phyloP scores from a whole-genome alignment of 1,139 yeast species.

The Lodderomyces pseudojiufengensis region DNA sequence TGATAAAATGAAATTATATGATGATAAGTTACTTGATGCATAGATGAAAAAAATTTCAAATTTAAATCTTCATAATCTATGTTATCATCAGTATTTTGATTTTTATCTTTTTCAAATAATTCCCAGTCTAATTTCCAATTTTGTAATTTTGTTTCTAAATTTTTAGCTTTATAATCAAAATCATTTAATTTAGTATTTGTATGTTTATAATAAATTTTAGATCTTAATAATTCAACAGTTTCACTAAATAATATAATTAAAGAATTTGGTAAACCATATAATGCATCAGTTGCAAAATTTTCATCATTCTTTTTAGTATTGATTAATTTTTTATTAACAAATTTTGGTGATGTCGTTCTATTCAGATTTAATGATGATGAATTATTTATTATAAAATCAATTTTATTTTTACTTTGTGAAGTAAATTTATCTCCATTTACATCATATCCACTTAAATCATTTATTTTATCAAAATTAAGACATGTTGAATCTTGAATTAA shows the following conservation, averaged over 20 bases:
- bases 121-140: constrained; percentile 72
- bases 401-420: constrained; percentile 17
- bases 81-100: constrained; percentile 5
- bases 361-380: constrained; percentile 9
- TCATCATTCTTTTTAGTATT: constrained; percentile 47
- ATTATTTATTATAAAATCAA: constrained; percentile 44
- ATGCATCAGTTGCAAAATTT: constrained; percentile 71
- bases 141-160: constrained; percentile 49
- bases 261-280: constrained; percentile 83
- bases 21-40: constrained; percentile 76
- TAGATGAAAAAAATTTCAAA: constrained; percentile 42
- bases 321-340: constrained; percentile 42
- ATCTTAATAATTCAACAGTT: constrained; percentile 61
- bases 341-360: constrained; percentile 33
- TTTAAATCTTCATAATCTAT: constrained; percentile 10
- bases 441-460: constrained; percentile 32
- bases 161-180: constrained; percentile 42
- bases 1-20: constrained; percentile 79
- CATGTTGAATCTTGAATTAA: constrained; percentile 73
- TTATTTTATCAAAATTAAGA: constrained; percentile 42
- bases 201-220: constrained; percentile 51
- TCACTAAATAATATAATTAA: constrained; percentile 68
- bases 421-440: constrained; percentile 37
- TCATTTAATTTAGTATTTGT: constrained; percentile 35
- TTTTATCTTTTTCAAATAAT: constrained; percentile 21